Base-by-base conservation (phyloP, 306 rosid species). In the Luffa aegyptiaca region DNA sequence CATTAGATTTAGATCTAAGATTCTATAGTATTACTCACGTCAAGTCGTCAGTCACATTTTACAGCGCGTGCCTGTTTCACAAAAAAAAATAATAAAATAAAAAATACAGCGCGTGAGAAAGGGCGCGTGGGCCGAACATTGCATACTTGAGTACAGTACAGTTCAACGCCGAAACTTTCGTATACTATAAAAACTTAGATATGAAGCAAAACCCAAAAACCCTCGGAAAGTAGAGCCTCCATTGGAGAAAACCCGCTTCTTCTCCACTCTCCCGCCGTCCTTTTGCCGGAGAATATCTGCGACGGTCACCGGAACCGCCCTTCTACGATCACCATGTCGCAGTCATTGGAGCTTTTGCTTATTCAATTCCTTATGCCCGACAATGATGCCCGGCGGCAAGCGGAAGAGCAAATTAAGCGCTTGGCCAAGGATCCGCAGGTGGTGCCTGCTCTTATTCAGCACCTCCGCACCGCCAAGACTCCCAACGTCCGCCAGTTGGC, bases 291-390 rank as follows among this genome's bases (percentile, higher is more conserved):
- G 41, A 26, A 5, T 17, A 5, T 59, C 59, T 21, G 35, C 42
- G 3, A 33, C 52, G 44, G 45, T 45, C 16, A 48, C 33, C 62
- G 57, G 45, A 18, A 46, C 55, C 26, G 1, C 3, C 75, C 14
- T 46, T 14, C 42, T 8, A 9, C 39, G 42, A 33, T 69, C 74
- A 45, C 56, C 55, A 87, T 96, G 99, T 89, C 99, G 78, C 99
- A 96, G 84, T 96, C 99, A 7, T 82, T 96, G 64, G 99, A 93
- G 89, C 92, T 96, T 2, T 62, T 96, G 83, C 88, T 96, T 46
- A 96, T 96, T 81, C 98, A 96, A 56, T 96, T 96, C 86, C 79
- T 93, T 65, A 96, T 96, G 99, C 99, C 98, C 8, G 99, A 96
- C 80, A 96, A 96, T 80, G 98, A 93, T 56, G 99, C 98, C 4